Base-by-base conservation (phyloP, 176 grass and related monocot species). In the Canna indica region DNA sequence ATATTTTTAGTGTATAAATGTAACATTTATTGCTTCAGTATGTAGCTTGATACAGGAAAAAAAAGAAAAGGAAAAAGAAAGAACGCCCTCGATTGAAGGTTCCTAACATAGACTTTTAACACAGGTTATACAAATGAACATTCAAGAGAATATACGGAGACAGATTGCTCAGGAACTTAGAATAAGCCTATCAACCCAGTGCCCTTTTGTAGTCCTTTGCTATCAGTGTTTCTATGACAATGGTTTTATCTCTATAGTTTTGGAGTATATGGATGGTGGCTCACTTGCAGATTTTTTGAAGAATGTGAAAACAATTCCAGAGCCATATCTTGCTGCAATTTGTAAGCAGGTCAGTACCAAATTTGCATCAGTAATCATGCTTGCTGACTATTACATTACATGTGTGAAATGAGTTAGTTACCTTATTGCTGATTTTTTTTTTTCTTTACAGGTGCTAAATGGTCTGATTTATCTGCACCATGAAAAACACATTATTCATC, bases 241-340 rank as follows among this genome's bases (percentile, higher is more conserved):
- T 72, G 90, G 90, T 33, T 70, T 76, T 35, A 99, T 99, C 75
- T 99, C 94, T 73, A 88, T 93, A 79, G 90, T 85, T 75, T 82
- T 99, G 77, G 94, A 99, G 77, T 99, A 90, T 64, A 99, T 99
- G 94, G 94, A 99, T 9, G 86, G 89, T 44, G 94, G 94, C 11
- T 99, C 94, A 20, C 94, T 99, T 7, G 70, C 79, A 27, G 86
- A 99, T 88, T 99, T 99, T 67, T 75, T 99, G 29, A 93, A 90
- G 73, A 82, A 73, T 45, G 94, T 99, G 53, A 93, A 81, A 60
- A 93, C 89, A 24, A 83, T 99, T 73, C 94, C 86, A 5, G 94
- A 99, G 78, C 15, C 61, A 29, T 85, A 99, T 86, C 94, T 99
- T 22, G 89, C 94, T 81, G 94, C 89, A 71, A 93, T 99, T 38